Evolutionary conservation across 768 basidiomycete genomes (phyloP).

Genomic region (Asterophora parasitica): DNA sequence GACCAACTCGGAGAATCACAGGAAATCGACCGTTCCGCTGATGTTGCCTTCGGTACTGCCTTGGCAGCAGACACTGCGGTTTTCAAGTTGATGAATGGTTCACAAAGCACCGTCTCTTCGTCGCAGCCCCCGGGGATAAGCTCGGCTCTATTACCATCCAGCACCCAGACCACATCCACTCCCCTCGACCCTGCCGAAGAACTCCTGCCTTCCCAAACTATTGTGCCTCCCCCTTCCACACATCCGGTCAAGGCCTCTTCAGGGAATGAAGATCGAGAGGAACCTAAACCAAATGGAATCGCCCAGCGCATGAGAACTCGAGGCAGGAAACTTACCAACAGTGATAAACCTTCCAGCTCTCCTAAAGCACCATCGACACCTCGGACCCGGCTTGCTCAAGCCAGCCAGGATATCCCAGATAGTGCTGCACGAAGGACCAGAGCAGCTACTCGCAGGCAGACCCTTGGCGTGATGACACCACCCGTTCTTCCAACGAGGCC

Average conservation of each 20-base stretch:
- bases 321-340: conserved; percentile 24
- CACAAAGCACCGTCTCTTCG: background rate
- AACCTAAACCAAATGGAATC: conserved; percentile 20
- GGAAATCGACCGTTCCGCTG: conserved; percentile 28
- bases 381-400: background rate
- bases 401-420: conserved; percentile 10
- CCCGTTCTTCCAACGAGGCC: conserved; percentile 14
- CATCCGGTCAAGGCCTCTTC: background rate
- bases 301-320: conserved; percentile 40
- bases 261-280: background rate
- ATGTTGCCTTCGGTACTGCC: conserved; percentile 30
- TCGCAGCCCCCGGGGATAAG: background rate
- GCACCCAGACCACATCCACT: background rate
- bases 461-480: conserved; percentile 18
- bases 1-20: conserved; percentile 26
- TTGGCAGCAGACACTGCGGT: conserved; percentile 27
- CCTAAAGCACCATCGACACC: background rate
- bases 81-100: conserved; percentile 1
- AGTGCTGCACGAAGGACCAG: conserved; percentile 22
- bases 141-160: conserved; percentile 18
- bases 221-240: background rate
- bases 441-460: conserved; percentile 16
- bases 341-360: background rate
- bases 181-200: background rate
- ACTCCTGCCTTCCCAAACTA: conserved; percentile 2